phyloP scores from a whole-genome alignment of 1,284 basidiomycete species.

The Cerrena zonata region DNA sequence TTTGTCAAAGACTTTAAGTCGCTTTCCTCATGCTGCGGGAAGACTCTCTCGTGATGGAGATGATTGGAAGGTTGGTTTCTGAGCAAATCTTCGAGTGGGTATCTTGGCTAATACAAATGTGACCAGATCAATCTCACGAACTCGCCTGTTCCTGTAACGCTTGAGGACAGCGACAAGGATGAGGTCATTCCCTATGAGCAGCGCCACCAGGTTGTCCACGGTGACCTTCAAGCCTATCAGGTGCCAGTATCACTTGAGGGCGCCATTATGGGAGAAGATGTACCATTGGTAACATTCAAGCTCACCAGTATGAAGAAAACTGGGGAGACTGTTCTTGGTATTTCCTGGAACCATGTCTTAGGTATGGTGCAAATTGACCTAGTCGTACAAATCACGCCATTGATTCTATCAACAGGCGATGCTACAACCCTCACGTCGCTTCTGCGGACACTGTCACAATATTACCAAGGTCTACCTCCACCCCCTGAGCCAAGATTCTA shows the following conservation, averaged over 20 bases:
- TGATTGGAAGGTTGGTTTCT: neutral
- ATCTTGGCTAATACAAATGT: neutral
- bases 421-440: neutral
- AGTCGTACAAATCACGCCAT: too few relatives aligned
- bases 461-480: neutral
- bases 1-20: neutral
- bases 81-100: neutral
- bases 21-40: neutral
- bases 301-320: neutral
- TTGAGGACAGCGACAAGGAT: neutral
- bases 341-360: neutral
- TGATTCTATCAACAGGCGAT: neutral
- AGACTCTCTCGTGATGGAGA: neutral
- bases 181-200: neutral
- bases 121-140: neutral
- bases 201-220: neutral
- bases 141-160: neutral
- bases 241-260: neutral
- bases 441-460: neutral
- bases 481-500: neutral
- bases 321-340: neutral
- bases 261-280: neutral
- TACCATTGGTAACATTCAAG: neutral
- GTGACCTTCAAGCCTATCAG: neutral
- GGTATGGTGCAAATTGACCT: too few relatives aligned